Conservation (phyloP, 2,329 filamentous ascomycete species). For the Phyllosticta paracitricarpa region DNA sequence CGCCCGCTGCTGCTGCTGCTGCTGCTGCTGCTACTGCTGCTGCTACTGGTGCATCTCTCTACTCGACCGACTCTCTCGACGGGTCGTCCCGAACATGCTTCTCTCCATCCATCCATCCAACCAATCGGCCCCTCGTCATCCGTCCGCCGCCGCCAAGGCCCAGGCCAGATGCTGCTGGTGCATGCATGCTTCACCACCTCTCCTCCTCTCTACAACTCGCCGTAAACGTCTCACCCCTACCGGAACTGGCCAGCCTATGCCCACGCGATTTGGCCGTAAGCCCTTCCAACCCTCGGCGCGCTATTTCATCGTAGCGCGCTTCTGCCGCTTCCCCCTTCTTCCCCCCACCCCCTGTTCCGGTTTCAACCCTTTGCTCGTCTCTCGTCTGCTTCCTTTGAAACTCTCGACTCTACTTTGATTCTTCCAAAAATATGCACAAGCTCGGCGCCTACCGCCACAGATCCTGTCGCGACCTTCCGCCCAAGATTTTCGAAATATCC, state of each 20-base stretch:
- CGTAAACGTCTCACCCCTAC: not conserved
- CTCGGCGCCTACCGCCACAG: not conserved
- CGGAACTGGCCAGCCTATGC: not conserved
- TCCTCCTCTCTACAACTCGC: no score
- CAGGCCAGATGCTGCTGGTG: no score
- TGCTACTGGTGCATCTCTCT: no score
- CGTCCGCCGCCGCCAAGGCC: not conserved
- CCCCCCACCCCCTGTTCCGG: not conserved
- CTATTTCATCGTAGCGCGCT: not conserved
- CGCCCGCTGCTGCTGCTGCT: no score
- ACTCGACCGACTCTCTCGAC: not conserved
- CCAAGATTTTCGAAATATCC: not conserved
- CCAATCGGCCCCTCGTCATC: constrained; percentile 1
- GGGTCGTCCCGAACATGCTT: constrained; percentile 6
- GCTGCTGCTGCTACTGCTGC: no score
- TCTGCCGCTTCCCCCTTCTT: not conserved
- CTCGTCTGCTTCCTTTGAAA: not conserved
- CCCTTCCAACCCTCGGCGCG: not conserved
- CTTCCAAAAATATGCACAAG: not conserved
- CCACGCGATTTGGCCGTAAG: not conserved
- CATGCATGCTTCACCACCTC: not conserved
- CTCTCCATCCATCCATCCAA: no score
- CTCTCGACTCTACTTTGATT: not conserved
- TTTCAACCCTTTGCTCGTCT: not conserved
- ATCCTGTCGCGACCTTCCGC: not conserved